These are phyloP conservation scores for Camellia oleifera DNA, from an alignment of 179 eudicot species.

Conservation along the genomic window DNA sequence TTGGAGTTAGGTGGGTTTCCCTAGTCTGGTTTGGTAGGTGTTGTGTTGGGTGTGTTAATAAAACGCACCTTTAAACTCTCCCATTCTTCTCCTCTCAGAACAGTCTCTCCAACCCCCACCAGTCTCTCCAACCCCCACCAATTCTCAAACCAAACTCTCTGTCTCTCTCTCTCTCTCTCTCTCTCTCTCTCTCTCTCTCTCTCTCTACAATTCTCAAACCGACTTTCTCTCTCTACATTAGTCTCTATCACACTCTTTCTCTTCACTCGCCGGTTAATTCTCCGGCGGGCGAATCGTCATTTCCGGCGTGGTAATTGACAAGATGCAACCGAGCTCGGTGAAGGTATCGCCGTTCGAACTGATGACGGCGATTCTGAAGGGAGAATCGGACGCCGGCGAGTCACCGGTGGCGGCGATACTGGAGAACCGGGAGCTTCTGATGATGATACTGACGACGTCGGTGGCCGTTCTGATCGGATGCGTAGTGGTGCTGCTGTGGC, in stretches of 20 bases:
- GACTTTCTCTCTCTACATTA: not conserved
- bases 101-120: not conserved
- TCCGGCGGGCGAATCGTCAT: conserved; percentile 3
- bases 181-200: conserved; percentile 7
- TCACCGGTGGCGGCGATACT: conserved; percentile 38
- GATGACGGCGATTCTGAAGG: conserved; percentile 57
- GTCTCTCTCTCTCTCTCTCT: conserved; percentile 18
- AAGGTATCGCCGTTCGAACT: conserved; percentile 77
- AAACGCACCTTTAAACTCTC: not conserved
- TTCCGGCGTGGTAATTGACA: not conserved
- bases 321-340: conserved; percentile 57
- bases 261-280: not conserved
- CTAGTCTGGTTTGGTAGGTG: conserved; percentile 15
- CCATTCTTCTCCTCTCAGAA: not conserved
- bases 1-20: conserved; percentile 10
- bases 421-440: conserved; percentile 49
- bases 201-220: not conserved
- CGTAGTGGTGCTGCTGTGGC: conserved; percentile 56
- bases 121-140: conserved; percentile 18
- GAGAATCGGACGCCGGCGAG: conserved; percentile 24
- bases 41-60: conserved; percentile 11
- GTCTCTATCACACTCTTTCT: not conserved
- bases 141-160: not conserved
- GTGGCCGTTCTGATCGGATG: conserved; percentile 54
- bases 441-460: conserved; percentile 57